phyloP scores from a whole-genome alignment of 352 stramenopile species.

The Vaucheria bursata region DNA sequence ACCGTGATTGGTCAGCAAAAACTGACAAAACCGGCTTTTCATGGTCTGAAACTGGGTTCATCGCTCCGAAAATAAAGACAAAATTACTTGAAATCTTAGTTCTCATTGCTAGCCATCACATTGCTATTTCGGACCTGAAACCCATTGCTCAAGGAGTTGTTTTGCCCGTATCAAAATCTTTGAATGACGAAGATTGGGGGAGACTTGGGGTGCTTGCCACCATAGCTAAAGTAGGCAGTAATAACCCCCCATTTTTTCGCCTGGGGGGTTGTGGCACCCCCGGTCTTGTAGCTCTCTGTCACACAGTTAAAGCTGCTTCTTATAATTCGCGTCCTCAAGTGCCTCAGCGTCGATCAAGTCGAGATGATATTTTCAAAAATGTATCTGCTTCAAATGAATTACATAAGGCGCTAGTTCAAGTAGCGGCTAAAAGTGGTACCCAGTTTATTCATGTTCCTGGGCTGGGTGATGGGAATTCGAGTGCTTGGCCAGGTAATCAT shows the following conservation, averaged over 20 bases:
- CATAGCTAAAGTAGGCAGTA: conserved; percentile 11
- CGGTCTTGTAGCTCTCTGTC: conserved; percentile 22
- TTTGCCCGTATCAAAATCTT: conserved; percentile 2
- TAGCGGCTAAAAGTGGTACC: conserved; percentile 10
- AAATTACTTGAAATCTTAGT: conserved; percentile 38
- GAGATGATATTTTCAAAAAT: too few relatives aligned
- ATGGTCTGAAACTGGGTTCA: too few relatives aligned
- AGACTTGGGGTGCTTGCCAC: conserved; percentile 18
- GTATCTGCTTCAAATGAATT: conserved; percentile 12
- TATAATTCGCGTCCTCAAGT: background rate
- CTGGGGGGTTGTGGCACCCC: conserved; percentile 17
- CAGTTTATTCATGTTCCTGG: conserved; percentile 28
- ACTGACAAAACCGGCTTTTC: too few relatives aligned
- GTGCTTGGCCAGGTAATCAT: conserved; percentile 20
- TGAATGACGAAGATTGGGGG: conserved; percentile 1
- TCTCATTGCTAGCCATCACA: conserved; percentile 28
- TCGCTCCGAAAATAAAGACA: conserved; percentile 2
- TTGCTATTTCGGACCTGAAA: conserved; percentile 19
- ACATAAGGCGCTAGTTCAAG: conserved; percentile 21
- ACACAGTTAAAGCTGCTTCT: conserved; percentile 20
- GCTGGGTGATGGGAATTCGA: conserved; percentile 5
- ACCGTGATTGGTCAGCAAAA: background rate
- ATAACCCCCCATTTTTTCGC: conserved; percentile 29
- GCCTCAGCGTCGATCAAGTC: background rate
- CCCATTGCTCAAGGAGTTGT: conserved; percentile 23